These are phyloP conservation scores for Helicocarpus griseus DNA, from an alignment of 2,329 filamentous ascomycete species.

Conservation along the genomic window DNA sequence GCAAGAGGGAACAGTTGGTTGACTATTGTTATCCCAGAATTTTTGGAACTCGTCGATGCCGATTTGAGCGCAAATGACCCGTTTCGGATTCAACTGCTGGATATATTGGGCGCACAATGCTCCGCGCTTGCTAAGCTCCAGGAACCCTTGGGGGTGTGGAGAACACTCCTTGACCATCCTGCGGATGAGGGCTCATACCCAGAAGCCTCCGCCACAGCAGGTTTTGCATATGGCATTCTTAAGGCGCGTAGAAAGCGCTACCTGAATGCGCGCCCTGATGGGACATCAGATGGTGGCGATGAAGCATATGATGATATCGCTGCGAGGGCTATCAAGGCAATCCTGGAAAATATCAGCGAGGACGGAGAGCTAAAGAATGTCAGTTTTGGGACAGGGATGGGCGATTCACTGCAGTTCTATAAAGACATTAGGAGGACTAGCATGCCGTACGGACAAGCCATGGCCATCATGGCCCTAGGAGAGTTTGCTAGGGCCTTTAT, in stretches of 20 bases:
- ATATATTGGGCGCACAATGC: constrained; percentile 59
- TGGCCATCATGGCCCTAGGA: constrained; percentile 73
- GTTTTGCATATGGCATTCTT: constrained; percentile 70
- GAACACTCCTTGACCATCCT: constrained; percentile 61
- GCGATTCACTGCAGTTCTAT: constrained; percentile 62
- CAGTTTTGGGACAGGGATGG: constrained; percentile 74
- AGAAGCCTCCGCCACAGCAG: constrained; percentile 68
- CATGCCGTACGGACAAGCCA: constrained; percentile 78
- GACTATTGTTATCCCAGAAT: constrained; percentile 74
- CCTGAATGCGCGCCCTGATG: constrained; percentile 42
- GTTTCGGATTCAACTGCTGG: constrained; percentile 41
- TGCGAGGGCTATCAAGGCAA: constrained; percentile 56
- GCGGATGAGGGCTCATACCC: constrained; percentile 60
- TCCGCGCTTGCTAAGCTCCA: constrained; percentile 55
- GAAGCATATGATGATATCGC: constrained; percentile 47
- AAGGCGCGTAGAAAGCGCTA: constrained; percentile 64
- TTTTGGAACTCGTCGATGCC: constrained; percentile 58
- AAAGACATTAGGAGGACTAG: constrained; percentile 65
- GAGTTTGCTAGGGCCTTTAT: constrained; percentile 59
- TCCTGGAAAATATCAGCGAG: constrained; percentile 55
- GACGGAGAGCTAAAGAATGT: constrained; percentile 63
- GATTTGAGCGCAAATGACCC: constrained; percentile 48
- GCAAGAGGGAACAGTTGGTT: constrained; percentile 56
- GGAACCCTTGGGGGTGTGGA: constrained; percentile 56
- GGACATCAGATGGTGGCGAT: background rate